Evolutionary conservation across 1,139 yeast species (phyloP).

Genomic region (Suhomyces bribrorum): DNA sequence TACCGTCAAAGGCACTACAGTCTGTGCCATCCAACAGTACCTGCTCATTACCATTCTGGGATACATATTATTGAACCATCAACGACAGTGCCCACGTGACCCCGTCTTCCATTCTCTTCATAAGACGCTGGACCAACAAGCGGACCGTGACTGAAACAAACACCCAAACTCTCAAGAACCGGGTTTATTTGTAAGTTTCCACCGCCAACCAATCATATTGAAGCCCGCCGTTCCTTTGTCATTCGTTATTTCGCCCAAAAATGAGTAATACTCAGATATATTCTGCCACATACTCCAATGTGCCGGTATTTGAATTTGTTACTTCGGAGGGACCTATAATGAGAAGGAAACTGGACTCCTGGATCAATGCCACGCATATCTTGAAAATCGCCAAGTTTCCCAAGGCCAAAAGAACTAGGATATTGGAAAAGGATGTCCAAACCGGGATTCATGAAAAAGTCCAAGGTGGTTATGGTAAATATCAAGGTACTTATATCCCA

Average conservation of each 20-base stretch:
- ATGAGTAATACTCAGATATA: slow-evolving; percentile 52
- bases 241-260: no score
- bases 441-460: slow-evolving; percentile 86
- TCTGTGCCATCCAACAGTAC: not conserved
- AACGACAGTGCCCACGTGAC: no score
- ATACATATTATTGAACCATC: no score
- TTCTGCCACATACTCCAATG: slow-evolving; percentile 82
- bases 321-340: slow-evolving; percentile 76
- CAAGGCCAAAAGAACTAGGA: slow-evolving; percentile 80
- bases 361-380: slow-evolving; percentile 91
- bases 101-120: no score
- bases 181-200: no score
- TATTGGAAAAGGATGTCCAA: slow-evolving; percentile 85
- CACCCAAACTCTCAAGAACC: no score
- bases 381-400: slow-evolving; percentile 85
- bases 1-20: not conserved
- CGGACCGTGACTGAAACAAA: not conserved
- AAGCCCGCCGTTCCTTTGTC: no score
- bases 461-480: slow-evolving; percentile 93
- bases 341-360: slow-evolving; percentile 78
- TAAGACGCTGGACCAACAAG: no score
- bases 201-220: no score
- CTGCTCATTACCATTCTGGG: not conserved
- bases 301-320: slow-evolving; percentile 70
- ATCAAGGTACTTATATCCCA: slow-evolving; percentile 96